Evolutionary conservation across 169 alveolate genomes (phyloP).

Genomic region (Babesia divergens): DNA sequence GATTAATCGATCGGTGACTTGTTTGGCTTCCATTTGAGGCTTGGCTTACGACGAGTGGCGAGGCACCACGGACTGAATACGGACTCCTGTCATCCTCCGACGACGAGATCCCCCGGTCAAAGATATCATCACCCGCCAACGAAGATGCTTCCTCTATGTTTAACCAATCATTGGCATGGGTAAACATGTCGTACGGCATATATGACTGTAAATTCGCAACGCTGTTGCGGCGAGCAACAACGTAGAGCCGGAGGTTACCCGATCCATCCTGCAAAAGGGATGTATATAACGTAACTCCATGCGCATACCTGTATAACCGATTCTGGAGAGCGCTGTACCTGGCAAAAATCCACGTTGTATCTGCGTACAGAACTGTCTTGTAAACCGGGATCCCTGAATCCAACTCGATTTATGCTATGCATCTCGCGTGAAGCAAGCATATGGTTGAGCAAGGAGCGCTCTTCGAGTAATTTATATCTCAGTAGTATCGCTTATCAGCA

Average conservation of each 20-base stretch:
- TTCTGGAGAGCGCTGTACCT: neutral
- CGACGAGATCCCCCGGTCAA: conserved; percentile 49
- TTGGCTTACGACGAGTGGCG: conserved; percentile 8
- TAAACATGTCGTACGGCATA: conserved; percentile 20
- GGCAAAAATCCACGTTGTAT: conserved; percentile 42
- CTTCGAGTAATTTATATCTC: no score
- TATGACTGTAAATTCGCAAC: conserved; percentile 25
- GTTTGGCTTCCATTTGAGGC: neutral
- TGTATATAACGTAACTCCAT: neutral
- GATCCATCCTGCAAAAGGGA: conserved; percentile 18
- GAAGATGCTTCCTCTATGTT: neutral
- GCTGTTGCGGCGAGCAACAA: conserved; percentile 52
- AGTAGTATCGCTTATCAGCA: no score
- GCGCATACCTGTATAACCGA: conserved; percentile 22
- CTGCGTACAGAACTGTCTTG: conserved; percentile 48
- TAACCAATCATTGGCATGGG: conserved; percentile 9
- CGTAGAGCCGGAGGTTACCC: conserved; percentile 35
- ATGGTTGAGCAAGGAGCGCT: no score
- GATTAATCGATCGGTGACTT: neutral
- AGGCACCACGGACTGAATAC: neutral
- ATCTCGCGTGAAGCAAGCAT: no score
- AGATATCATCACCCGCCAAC: conserved; percentile 27
- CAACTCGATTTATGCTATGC: conserved; percentile 21
- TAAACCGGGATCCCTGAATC: conserved; percentile 10
- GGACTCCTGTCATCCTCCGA: conserved; percentile 33